Conservation (phyloP, 805 yeast genomes). For the Hanseniaspora vineae region DNA sequence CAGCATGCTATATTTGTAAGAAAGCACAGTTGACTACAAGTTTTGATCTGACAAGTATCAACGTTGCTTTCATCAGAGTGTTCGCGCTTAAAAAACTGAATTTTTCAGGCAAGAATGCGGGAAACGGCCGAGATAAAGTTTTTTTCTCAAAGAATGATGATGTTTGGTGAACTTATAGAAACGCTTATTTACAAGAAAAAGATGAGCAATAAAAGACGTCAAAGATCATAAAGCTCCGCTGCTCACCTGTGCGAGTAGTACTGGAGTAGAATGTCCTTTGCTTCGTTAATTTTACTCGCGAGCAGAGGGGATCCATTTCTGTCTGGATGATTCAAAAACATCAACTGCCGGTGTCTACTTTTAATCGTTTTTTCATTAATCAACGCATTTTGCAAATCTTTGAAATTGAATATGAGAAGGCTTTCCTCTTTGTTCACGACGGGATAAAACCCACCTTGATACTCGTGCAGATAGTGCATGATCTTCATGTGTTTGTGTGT, state of each 20-base stretch:
- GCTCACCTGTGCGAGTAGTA: background rate
- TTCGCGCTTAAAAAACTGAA: too few species aligned
- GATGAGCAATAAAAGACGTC: too few species aligned
- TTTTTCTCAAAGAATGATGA: too few species aligned
- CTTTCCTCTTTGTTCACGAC: conserved; percentile 65
- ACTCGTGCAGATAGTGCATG: conserved; percentile 16
- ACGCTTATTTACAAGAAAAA: too few species aligned
- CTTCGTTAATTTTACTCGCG: conserved; percentile 79
- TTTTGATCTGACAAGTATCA: too few species aligned
- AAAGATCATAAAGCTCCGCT: too few species aligned
- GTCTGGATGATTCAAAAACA: conserved; percentile 82
- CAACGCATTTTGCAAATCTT: conserved; percentile 31
- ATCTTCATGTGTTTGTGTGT: conserved; percentile 6
- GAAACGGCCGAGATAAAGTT: too few species aligned
- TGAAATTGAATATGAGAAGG: conserved; percentile 46
- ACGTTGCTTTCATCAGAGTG: too few species aligned
- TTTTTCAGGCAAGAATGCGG: too few species aligned
- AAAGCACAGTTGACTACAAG: too few species aligned
- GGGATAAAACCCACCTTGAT: conserved; percentile 49
- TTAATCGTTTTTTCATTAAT: conserved; percentile 40
- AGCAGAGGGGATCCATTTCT: conserved; percentile 74
- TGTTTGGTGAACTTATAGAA: too few species aligned
- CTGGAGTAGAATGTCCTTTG: conserved; percentile 50
- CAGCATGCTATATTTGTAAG: too few species aligned
- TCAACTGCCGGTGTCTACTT: conserved; percentile 58